These are phyloP conservation scores for Pseudocercospora pini-densiflorae DNA, from an alignment of 2,329 filamentous ascomycete species.

Conservation along the genomic window DNA sequence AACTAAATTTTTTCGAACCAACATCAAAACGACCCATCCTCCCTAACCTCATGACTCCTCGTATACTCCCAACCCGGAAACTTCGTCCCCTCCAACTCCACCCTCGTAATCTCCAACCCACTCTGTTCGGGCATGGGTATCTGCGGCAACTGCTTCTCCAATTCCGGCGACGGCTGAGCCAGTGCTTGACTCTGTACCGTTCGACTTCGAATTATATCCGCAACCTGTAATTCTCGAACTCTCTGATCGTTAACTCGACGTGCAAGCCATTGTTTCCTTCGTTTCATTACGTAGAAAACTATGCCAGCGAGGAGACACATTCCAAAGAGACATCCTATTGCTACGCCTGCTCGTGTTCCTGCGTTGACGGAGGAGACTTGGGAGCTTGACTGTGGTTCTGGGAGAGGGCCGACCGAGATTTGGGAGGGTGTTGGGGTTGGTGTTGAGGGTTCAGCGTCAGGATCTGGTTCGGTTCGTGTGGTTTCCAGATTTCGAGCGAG, in stretches of 20 bases:
- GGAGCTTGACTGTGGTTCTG: slow-evolving; percentile 1
- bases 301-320: background rate
- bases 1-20: background rate
- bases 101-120: background rate
- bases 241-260: background rate
- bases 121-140: background rate
- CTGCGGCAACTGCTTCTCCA: background rate
- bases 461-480: background rate
- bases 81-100: slow-evolving; percentile 3
- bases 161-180: background rate
- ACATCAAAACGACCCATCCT: slow-evolving; percentile 3
- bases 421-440: background rate
- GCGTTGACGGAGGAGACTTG: background rate
- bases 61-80: slow-evolving; percentile 6
- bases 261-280: background rate
- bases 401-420: background rate
- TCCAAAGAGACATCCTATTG: slow-evolving; percentile 3
- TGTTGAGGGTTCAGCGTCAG: background rate
- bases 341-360: background rate
- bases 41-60: background rate
- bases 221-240: background rate
- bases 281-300: slow-evolving; percentile 2
- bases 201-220: slow-evolving; percentile 2
- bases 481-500: background rate
- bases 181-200: background rate